Conservation (phyloP, 2,329 filamentous ascomycete genomes). For the Orbilia oligospora region DNA sequence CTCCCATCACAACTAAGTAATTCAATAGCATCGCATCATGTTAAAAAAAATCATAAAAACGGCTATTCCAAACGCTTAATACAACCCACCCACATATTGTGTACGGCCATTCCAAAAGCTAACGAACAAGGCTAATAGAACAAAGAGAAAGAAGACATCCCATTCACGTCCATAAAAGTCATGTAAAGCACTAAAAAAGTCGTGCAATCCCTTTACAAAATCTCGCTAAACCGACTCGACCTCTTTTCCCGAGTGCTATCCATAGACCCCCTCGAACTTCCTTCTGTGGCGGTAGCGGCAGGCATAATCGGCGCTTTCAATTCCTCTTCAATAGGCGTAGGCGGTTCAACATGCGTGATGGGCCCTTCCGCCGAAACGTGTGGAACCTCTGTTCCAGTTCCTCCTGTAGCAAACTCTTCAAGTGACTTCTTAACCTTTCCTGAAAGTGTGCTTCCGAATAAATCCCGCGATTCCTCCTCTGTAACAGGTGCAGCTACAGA, state of each 20-base stretch:
- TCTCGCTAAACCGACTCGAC: slow-evolving; percentile 53
- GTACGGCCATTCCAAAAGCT: background rate
- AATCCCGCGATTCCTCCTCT: slow-evolving; percentile 17
- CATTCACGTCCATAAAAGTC: slow-evolving; percentile 1
- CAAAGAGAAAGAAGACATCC: background rate
- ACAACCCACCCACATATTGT: background rate
- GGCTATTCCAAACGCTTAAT: background rate
- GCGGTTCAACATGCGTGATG: slow-evolving; percentile 10
- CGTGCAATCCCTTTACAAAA: slow-evolving; percentile 17
- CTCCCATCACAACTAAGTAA: background rate
- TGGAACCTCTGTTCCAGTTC: background rate
- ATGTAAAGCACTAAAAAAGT: background rate
- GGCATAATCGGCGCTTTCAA: slow-evolving; percentile 15
- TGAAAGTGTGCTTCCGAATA: slow-evolving; percentile 36
- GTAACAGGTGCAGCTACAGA: background rate
- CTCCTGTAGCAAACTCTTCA: slow-evolving; percentile 35
- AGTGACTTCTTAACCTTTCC: slow-evolving; percentile 33
- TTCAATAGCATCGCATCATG: background rate
- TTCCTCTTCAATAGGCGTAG: slow-evolving; percentile 29
- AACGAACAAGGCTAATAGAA: background rate
- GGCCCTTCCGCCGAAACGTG: background rate
- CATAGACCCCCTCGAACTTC: background rate
- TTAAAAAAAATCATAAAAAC: background rate
- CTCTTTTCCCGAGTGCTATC: slow-evolving; percentile 31
- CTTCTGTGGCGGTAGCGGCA: background rate